These are phyloP conservation scores for Phyllostachys edulis DNA, from an alignment of 176 grass and related monocot genomes.

Conservation along the genomic window DNA sequence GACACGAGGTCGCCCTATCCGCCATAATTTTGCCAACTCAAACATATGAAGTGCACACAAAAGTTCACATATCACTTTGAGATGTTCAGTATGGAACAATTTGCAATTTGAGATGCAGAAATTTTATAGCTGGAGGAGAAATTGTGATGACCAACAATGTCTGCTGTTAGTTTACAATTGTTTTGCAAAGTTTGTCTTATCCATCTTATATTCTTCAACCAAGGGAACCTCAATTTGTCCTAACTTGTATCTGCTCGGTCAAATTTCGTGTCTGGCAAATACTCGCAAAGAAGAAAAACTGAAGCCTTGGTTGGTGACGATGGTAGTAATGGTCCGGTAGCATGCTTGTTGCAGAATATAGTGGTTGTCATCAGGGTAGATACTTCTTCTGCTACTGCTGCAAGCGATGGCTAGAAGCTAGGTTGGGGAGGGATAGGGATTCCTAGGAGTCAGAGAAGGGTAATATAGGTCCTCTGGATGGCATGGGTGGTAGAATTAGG, in stretches of 20 bases:
- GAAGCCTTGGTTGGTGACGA: neutral
- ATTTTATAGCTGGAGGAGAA: neutral
- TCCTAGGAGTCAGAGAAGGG: neutral
- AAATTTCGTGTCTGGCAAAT: conserved; percentile 13
- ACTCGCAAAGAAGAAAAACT: neutral
- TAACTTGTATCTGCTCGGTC: neutral
- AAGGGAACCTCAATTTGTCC: conserved; percentile 12
- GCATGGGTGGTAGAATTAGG: neutral
- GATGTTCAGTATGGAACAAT: neutral
- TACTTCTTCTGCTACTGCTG: neutral
- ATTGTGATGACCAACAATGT: neutral
- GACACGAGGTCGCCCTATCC: neutral
- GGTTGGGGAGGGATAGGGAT: conserved; percentile 12
- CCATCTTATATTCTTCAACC: neutral
- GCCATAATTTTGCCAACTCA: neutral
- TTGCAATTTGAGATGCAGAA: neutral
- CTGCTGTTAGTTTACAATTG: neutral
- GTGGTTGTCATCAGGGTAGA: neutral
- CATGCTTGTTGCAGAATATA: conserved; percentile 5
- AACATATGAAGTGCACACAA: neutral
- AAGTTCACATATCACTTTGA: neutral
- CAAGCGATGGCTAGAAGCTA: conserved; percentile 15
- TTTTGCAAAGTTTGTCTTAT: neutral
- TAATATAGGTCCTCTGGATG: neutral
- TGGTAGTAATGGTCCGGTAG: neutral